A percentile compares a stretch with the other conserved stretches of the same genome.
phyloP scores from a whole-genome alignment of 768 basidiomycete genomes.

The Mycena capillaripes region DNA sequence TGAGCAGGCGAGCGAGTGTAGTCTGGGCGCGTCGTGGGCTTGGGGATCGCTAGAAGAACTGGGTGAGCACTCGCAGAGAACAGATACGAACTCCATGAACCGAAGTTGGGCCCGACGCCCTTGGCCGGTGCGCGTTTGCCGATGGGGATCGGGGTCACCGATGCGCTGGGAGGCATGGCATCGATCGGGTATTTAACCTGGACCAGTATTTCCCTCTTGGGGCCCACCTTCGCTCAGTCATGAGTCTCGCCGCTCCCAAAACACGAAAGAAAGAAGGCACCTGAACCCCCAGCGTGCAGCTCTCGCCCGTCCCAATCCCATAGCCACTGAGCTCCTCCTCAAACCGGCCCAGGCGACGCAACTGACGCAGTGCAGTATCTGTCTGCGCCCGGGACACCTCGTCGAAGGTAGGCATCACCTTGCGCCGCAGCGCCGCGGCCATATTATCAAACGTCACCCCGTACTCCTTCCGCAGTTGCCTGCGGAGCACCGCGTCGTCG shows the following conservation, averaged over 20 bases:
- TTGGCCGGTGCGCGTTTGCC: not conserved
- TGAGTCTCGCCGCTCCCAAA: not conserved
- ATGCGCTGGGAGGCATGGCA: not conserved
- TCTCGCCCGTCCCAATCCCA: not conserved
- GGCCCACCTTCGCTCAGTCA: not conserved
- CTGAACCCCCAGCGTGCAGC: not conserved
- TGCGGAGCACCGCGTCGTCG: slow-evolving; percentile 15
- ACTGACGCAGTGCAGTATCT: slow-evolving; percentile 1
- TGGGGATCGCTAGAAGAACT: not conserved
- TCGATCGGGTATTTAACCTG: not conserved
- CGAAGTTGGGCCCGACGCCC: slow-evolving; percentile 7
- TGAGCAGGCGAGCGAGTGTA: slow-evolving; percentile 5
- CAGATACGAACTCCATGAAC: not conserved
- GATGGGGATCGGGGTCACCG: not conserved
- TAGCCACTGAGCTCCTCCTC: slow-evolving; percentile 4
- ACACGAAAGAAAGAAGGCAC: not conserved
- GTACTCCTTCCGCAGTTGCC: slow-evolving; percentile 26
- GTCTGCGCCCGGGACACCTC: slow-evolving; percentile 13
- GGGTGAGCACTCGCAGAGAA: not conserved
- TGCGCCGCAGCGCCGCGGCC: slow-evolving; percentile 4
- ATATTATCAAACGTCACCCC: slow-evolving; percentile 26
- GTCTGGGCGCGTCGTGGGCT: not conserved
- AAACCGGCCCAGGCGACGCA: slow-evolving; percentile 5
- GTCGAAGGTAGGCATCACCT: slow-evolving; percentile 6
- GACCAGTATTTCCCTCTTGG: not conserved